Evolutionary conservation across 768 basidiomycete genomes (phyloP).

Genomic region (Tephrocybe sp.): DNA sequence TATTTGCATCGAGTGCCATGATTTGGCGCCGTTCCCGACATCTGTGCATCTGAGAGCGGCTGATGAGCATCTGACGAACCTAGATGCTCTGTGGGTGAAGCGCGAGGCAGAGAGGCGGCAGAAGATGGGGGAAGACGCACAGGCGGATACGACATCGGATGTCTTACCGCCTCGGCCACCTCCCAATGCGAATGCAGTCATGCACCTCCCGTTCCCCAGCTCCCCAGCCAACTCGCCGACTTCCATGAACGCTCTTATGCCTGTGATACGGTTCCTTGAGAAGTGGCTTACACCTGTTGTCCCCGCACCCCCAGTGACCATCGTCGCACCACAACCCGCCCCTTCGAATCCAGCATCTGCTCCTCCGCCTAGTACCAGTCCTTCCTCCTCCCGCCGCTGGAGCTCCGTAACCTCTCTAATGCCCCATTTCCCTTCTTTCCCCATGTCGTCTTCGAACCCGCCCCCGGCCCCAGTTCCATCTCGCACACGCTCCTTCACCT

Average conservation of each 20-base stretch:
- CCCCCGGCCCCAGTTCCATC: conserved; percentile 18
- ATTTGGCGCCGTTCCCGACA: conserved; percentile 75
- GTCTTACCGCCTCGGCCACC: conserved; percentile 63
- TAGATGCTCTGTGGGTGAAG: conserved; percentile 70
- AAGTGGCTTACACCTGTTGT: conserved; percentile 54
- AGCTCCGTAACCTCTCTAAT: conserved; percentile 42
- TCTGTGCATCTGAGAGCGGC: conserved; percentile 65
- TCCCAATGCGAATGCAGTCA: conserved; percentile 67
- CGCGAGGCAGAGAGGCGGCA: conserved; percentile 27
- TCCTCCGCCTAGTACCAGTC: not conserved
- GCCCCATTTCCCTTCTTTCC: conserved; percentile 37
- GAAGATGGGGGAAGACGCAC: conserved; percentile 11
- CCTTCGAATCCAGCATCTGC: conserved; percentile 6
- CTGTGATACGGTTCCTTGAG: conserved; percentile 70
- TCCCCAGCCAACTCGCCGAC: conserved; percentile 54
- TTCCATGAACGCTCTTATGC: conserved; percentile 58
- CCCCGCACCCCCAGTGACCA: conserved; percentile 16
- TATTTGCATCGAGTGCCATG: conserved; percentile 88
- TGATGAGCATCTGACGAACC: conserved; percentile 68
- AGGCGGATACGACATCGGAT: not conserved
- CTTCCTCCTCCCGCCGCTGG: conserved; percentile 38
- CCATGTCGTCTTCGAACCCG: conserved; percentile 12
- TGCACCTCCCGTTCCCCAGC: conserved; percentile 77
- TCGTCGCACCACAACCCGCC: conserved; percentile 14
- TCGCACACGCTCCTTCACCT: conserved; percentile 34